Evolutionary conservation across 345 rosid genomes (phyloP).

Genomic region (Capsella bursapastoris): DNA sequence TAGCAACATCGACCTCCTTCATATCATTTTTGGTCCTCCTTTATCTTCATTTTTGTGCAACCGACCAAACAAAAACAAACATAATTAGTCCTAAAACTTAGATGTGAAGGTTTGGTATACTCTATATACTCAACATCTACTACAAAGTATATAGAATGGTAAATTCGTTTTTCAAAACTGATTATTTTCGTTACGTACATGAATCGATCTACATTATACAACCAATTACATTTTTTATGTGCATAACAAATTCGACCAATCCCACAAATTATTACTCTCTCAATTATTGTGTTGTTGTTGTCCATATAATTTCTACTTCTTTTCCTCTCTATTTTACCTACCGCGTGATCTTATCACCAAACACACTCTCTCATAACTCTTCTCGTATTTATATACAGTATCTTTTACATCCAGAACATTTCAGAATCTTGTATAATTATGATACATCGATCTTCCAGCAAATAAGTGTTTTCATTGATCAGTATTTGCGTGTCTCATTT

Average conservation of each 20-base stretch:
- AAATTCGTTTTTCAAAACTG: not conserved
- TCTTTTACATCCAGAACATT: not conserved
- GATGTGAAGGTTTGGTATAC: too few relatives aligned
- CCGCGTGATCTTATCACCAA: constrained; percentile 21
- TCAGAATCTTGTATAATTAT: not conserved
- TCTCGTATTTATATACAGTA: too few relatives aligned
- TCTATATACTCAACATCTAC: too few relatives aligned
- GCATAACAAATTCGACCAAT: not conserved
- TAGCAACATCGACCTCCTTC: too few relatives aligned
- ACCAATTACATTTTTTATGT: not conserved
- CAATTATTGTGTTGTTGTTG: too few relatives aligned
- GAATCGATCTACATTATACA: not conserved
- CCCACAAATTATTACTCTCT: not conserved
- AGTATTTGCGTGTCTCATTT: constrained; percentile 2
- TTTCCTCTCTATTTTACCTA: not conserved
- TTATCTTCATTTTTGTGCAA: too few relatives aligned
- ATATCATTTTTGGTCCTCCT: too few relatives aligned
- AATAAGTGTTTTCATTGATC: not conserved
- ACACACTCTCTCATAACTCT: not conserved
- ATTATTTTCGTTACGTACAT: not conserved
- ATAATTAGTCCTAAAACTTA: too few relatives aligned
- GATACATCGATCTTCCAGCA: not conserved
- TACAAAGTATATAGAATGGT: not conserved
- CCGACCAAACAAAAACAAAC: too few relatives aligned
- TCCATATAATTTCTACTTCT: too few relatives aligned